Conservation (phyloP, 202 grass and related monocot species). For the Musa balbisiana region DNA sequence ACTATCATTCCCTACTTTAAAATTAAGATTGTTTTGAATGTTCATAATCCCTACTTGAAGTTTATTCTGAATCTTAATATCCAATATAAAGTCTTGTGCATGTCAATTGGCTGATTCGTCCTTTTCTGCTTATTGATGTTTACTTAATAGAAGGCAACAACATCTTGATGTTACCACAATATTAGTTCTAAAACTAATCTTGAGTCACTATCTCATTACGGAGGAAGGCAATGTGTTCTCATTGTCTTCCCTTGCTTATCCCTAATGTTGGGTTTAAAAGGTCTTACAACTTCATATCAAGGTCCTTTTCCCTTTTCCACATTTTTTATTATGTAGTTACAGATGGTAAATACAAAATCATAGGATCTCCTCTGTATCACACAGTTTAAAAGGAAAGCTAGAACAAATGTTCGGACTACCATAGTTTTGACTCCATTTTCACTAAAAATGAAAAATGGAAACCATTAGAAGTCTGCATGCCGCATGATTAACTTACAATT, state of each 20-base stretch:
- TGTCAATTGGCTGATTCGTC: not conserved
- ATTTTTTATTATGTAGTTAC: too few relatives aligned
- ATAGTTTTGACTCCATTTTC: not conserved
- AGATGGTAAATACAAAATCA: too few relatives aligned
- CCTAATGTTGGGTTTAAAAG: too few relatives aligned
- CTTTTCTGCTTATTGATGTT: not conserved
- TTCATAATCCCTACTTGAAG: too few relatives aligned
- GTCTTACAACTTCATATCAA: too few relatives aligned
- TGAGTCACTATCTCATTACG: too few relatives aligned
- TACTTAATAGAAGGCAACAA: too few relatives aligned
- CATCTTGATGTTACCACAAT: too few relatives aligned
- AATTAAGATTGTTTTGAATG: not conserved
- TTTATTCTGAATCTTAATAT: not conserved
- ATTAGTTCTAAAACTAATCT: too few relatives aligned
- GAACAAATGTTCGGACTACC: not conserved
- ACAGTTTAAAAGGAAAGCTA: not conserved
- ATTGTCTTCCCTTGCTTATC: too few relatives aligned
- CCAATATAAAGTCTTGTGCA: not conserved
- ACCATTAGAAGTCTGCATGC: not conserved
- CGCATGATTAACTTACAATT: not conserved
- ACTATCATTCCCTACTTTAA: constrained; percentile 8
- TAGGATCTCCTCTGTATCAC: not conserved
- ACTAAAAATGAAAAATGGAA: not conserved
- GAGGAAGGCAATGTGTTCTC: too few relatives aligned
- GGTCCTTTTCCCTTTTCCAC: too few relatives aligned